Evolutionary conservation across 495 filamentous ascomycete genomes (phyloP), one percentile per base, ranked within the genome.

Genomic region (Aspergillus mulundensis): DNA sequence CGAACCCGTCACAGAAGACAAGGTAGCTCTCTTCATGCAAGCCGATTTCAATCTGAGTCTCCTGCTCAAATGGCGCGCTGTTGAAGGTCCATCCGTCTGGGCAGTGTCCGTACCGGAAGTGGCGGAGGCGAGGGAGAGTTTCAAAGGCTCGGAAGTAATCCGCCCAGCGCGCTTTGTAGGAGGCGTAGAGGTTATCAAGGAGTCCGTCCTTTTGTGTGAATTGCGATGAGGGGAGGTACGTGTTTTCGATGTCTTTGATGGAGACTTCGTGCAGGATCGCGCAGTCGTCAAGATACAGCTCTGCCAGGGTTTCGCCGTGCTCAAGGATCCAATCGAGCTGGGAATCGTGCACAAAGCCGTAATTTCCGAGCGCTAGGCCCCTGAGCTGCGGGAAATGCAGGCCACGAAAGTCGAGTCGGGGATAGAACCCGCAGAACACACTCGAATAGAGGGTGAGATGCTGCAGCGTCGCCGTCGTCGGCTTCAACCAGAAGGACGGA

Each of bases 271-370:
- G 54, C 28, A 68, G 10, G 5, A 65, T 65, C 0, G 53, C 25
- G 52, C 59, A 66, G 50, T 63, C 50, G 30, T 69, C 63, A 1
- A 69, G 58, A 25, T 64, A 66, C n/a, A 69, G 55, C 21, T 63
- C 61, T 10, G 36, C 16, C 1, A 66, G 60, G 7, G 55, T 66
- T 0, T 12, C 28, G 5, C 36, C 52, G 16, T 69, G 66, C n/a
- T 52, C 59, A 0, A 64, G 53, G 45, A 69, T 63, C 66, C 66
- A 69, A 25, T 63, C 60, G 10, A 70, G 53, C 23, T 68, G 65
- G 21, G 58, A 46, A 47, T 65, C 63, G 20, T 68, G 48, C 10
- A 62, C 50, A 25, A 70, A 70, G 34, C 44, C 54, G 32, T 57
- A 66, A 11, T 63, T 63, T 1, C 61, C 60, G 4, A 70, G 49